Conservation (phyloP, 306 rosid genomes). For the Hippophae gyantsensis region DNA sequence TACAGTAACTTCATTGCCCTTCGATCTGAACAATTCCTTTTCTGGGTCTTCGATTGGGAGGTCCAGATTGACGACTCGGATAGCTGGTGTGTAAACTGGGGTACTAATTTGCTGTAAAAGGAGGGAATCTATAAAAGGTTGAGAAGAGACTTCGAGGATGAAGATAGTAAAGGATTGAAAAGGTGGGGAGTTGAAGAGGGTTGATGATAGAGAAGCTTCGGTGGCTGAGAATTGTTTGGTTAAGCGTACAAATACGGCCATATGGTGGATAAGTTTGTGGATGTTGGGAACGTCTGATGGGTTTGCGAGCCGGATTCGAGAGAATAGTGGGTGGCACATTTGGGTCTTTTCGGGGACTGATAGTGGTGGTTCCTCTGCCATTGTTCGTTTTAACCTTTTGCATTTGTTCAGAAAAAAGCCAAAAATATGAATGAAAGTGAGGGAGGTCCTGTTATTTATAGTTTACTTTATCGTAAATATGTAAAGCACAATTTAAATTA, state of each 20-base stretch:
- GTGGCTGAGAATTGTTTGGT: conserved; percentile 58
- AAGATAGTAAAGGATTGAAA: conserved; percentile 73
- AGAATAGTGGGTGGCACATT: conserved; percentile 41
- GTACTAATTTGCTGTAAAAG: neutral
- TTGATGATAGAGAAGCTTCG: conserved; percentile 50
- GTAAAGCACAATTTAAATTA: no score
- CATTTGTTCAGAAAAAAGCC: no score
- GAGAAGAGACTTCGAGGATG: conserved; percentile 58
- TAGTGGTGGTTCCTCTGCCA: conserved; percentile 26
- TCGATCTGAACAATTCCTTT: conserved; percentile 26
- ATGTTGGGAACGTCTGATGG: conserved; percentile 61
- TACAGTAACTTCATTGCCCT: conserved; percentile 11
- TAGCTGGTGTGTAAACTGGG: conserved; percentile 29
- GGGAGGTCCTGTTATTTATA: no score
- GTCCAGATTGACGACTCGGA: conserved; percentile 28
- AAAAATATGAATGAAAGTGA: no score
- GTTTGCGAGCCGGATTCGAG: conserved; percentile 64
- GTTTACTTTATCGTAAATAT: no score
- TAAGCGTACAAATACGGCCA: conserved; percentile 77
- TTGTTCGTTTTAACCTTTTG: conserved; percentile 17
- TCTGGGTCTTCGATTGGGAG: conserved; percentile 60
- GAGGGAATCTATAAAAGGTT: conserved; percentile 30
- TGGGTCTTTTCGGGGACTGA: conserved; percentile 26
- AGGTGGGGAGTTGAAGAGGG: conserved; percentile 56
- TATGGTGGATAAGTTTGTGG: conserved; percentile 70